These are phyloP conservation scores for Erysiphe pulchra DNA, from an alignment of 2,329 filamentous ascomycete species.

Conservation along the genomic window DNA sequence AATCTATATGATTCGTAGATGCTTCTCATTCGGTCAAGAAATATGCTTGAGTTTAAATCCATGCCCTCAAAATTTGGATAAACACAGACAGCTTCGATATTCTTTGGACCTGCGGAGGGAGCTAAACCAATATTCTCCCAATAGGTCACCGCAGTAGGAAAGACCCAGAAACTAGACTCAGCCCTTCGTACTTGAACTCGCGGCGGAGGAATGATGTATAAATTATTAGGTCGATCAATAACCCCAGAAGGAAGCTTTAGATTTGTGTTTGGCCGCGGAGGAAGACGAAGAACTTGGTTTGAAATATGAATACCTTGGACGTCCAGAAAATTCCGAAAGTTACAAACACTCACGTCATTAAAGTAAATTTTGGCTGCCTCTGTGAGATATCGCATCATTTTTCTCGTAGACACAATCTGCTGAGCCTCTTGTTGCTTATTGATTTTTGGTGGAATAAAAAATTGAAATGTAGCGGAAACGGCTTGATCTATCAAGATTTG, in stretches of 20 bases:
- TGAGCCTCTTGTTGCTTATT: slow-evolving; percentile 1
- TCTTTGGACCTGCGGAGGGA: slow-evolving; percentile 44
- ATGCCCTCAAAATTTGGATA: slow-evolving; percentile 42
- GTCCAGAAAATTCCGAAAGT: slow-evolving; percentile 25
- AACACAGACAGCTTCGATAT: slow-evolving; percentile 43
- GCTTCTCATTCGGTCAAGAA: slow-evolving; percentile 40
- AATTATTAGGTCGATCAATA: slow-evolving; percentile 19
- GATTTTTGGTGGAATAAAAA: slow-evolving; percentile 3
- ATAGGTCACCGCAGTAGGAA: slow-evolving; percentile 50
- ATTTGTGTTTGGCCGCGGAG: slow-evolving; percentile 11
- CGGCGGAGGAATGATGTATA: slow-evolving; percentile 39
- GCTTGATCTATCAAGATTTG: slow-evolving; percentile 51
- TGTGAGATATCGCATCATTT: slow-evolving; percentile 19
- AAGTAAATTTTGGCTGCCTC: slow-evolving; percentile 20
- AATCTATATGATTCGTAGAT: slow-evolving; percentile 52
- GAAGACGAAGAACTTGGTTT: slow-evolving; percentile 23
- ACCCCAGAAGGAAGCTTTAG: slow-evolving; percentile 4
- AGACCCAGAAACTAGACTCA: slow-evolving; percentile 42
- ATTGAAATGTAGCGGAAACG: slow-evolving; percentile 21
- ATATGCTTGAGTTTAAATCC: slow-evolving; percentile 30
- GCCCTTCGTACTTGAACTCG: slow-evolving; percentile 47
- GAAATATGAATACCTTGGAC: slow-evolving; percentile 29
- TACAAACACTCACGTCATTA: slow-evolving; percentile 17
- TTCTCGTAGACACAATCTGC: slow-evolving; percentile 7
- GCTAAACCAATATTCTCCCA: slow-evolving; percentile 61